A percentile compares a stretch with the other conserved stretches of the same genome.
Evolutionary conservation across 139 green algal species (phyloP).

Genomic region (Chlorella sp.): DNA sequence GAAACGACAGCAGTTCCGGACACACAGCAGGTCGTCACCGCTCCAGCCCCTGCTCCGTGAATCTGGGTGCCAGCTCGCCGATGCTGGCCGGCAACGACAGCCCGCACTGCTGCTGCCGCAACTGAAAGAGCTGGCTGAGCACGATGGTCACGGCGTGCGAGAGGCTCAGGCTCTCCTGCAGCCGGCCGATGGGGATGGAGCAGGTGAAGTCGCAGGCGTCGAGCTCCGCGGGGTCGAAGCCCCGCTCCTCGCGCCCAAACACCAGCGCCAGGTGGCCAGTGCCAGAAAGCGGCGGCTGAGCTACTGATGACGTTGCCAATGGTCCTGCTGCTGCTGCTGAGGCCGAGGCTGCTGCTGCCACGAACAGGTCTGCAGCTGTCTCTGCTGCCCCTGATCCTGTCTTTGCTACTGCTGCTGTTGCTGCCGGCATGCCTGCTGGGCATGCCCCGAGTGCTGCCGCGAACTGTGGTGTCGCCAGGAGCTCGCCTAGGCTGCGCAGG

Average conservation of each 20-base stretch:
- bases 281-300: too few species aligned
- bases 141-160: slow-evolving; percentile 64
- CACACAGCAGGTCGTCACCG: too few species aligned
- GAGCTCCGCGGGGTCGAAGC: slow-evolving; percentile 62
- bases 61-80: slow-evolving; percentile 8
- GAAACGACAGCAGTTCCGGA: too few species aligned
- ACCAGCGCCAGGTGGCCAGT: slow-evolving; percentile 63
- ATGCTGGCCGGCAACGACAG: slow-evolving; percentile 1
- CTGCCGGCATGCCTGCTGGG: neutral
- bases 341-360: neutral
- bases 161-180: slow-evolving; percentile 62
- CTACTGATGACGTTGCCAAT: neutral
- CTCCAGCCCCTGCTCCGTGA: slow-evolving; percentile 12
- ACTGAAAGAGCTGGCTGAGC: slow-evolving; percentile 52
- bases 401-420: neutral
- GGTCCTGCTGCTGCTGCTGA: neutral
- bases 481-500: slow-evolving; percentile 8
- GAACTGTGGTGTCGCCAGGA: slow-evolving; percentile 8
- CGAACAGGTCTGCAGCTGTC: neutral
- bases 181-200: slow-evolving; percentile 58
- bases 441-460: neutral
- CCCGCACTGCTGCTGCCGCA: slow-evolving; percentile 3
- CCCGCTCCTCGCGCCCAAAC: slow-evolving; percentile 69
- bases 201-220: slow-evolving; percentile 53
- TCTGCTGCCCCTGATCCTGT: neutral